Evolutionary conservation across 2,329 filamentous ascomycete genomes (phyloP), one percentile per base, ranked within the genome.

Genomic region (Metarhizium album): DNA sequence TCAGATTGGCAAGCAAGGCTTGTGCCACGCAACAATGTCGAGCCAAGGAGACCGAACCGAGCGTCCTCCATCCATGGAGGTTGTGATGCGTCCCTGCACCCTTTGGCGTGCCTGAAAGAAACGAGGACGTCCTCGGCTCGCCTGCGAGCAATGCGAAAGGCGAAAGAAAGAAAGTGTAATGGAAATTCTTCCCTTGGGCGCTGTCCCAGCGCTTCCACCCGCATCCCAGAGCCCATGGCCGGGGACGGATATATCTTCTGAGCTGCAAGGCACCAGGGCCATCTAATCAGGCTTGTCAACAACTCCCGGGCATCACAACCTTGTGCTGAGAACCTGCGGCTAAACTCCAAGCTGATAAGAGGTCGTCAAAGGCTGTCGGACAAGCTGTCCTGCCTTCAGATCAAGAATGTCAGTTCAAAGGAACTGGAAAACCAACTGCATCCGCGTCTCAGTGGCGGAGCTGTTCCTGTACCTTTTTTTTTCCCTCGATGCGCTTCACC

Each of bases 101-200:
- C 2, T 43, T 38, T 20, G 18, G 18, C 7, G 16, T 29, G 8
- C 22, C 57, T 22, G 58, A 62, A 45, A 69, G 65, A 70, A 69
- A 52, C 61, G 68, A 9, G 63, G 68, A 48, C 63, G 67, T 18
- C 69, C 68, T 33, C 64, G 70, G 3, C 62, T 74, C 31, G 79
- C 79, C 1, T 83, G 79, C 60, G 66, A 72, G 55, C 69, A 79
- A 42, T 84, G 82, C 58, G 70, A 80, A 42, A 73, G 66, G 50
- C 76, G 79, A 40, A 85, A 84, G 62, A 76, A n/a, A n/a, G 84
- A 52, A 72, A 74, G 45, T 84, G 81, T 59, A 76, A 84, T 58
- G 75, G 78, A 46, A 74, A 74, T 52, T 63, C 66, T 6, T 82
- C 82, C 1, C 84, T 81, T 58, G 72, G 69, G 53, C 79, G 81